phyloP scores from a whole-genome alignment of 2,329 filamentous ascomycete species.

The Talaromyces sp. region DNA sequence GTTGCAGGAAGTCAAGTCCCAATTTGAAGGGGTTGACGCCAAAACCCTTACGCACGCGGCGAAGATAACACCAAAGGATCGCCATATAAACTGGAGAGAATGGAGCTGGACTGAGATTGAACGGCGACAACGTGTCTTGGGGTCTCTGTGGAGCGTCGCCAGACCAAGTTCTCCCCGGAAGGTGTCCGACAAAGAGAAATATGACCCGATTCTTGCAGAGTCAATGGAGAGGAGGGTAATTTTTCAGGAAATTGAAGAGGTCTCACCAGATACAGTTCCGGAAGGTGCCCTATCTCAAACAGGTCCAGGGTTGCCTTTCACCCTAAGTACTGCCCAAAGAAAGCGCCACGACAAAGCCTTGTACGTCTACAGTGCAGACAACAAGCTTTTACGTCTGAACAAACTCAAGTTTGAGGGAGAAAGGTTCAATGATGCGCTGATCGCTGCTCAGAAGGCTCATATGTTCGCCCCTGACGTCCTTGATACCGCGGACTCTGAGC shows the following conservation, averaged over 20 bases:
- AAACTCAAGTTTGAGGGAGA: slow-evolving; percentile 42
- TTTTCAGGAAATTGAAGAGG: slow-evolving; percentile 35
- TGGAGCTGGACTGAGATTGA: slow-evolving; percentile 56
- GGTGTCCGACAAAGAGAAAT: slow-evolving; percentile 15
- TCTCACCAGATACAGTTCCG: slow-evolving; percentile 14
- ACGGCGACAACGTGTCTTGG: slow-evolving; percentile 58
- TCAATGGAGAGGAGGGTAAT: slow-evolving; percentile 34
- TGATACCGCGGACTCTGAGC: slow-evolving; percentile 23
- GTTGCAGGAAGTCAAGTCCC: slow-evolving; percentile 34
- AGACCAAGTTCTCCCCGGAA: slow-evolving; percentile 20
- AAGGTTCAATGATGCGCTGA: slow-evolving; percentile 32
- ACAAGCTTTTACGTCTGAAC: slow-evolving; percentile 34
- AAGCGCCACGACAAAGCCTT: slow-evolving; percentile 26
- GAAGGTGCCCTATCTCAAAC: slow-evolving; percentile 25
- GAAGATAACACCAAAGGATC: slow-evolving; percentile 67
- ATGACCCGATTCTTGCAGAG: background rate
- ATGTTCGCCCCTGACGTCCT: slow-evolving; percentile 34
- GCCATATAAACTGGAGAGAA: slow-evolving; percentile 57
- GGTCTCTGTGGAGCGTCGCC: slow-evolving; percentile 61
- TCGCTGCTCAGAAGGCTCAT: slow-evolving; percentile 39
- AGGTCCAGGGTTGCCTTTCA: slow-evolving; percentile 38
- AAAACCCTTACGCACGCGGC: slow-evolving; percentile 55
- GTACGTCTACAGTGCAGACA: slow-evolving; percentile 38
- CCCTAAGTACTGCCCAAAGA: slow-evolving; percentile 24
- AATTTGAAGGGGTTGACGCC: slow-evolving; percentile 24